Evolutionary conservation across 139 green algal species (phyloP).

Genomic region (Nannochloris sp.): DNA sequence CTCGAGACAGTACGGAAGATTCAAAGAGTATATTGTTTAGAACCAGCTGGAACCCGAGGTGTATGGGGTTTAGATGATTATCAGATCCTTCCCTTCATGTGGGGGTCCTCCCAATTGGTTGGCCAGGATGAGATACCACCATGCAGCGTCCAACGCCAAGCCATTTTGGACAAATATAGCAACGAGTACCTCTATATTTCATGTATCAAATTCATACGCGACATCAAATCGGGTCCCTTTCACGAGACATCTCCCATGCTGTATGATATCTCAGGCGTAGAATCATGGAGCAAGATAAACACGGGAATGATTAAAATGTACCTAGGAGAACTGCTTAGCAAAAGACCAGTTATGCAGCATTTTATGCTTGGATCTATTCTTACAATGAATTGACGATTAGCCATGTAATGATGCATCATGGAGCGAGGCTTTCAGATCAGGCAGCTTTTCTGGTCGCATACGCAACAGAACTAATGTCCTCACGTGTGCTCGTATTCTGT

Average conservation of each 20-base stretch:
- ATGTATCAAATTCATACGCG: constrained; percentile 61
- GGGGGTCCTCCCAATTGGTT: constrained; percentile 70
- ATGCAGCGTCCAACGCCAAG: constrained; percentile 65
- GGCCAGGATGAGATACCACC: constrained; percentile 70
- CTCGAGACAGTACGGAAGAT: constrained; percentile 82
- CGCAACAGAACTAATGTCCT: no score
- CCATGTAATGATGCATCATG: no score
- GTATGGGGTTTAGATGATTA: constrained; percentile 99
- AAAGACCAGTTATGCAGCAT: constrained; percentile 99
- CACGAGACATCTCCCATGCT: constrained; percentile 92
- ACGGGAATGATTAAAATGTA: constrained; percentile 98
- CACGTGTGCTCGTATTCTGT: no score
- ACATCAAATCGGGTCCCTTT: constrained; percentile 92
- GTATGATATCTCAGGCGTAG: constrained; percentile 83
- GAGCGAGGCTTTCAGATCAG: no score
- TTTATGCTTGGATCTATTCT: constrained; percentile 75
- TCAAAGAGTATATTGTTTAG: constrained; percentile 92
- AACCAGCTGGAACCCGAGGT: constrained; percentile 90
- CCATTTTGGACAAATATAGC: constrained; percentile 55
- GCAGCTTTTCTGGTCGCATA: no score
- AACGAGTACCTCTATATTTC: constrained; percentile 86
- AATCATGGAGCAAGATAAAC: constrained; percentile 86
- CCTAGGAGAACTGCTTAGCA: constrained; percentile 86
- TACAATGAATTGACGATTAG: constrained; percentile 23
- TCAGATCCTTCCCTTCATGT: constrained; percentile 95